Conservation (phyloP, 179 eudicot genomes). For the Spinacia oleracea region DNA sequence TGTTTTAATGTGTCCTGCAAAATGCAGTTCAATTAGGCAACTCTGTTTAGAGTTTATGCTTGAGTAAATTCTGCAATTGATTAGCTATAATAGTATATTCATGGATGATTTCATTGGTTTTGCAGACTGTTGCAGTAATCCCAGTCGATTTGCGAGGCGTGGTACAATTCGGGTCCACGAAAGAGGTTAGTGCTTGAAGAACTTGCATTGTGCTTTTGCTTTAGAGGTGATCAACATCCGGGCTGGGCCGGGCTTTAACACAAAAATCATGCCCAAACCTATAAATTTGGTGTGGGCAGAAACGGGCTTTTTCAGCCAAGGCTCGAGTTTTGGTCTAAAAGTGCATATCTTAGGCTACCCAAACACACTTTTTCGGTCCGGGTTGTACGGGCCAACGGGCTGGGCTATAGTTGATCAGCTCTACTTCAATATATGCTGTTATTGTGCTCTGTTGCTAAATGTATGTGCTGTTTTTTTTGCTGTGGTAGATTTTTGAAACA, state of each 20-base stretch:
- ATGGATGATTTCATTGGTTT: constrained; percentile 13
- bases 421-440: neutral
- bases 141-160: constrained; percentile 72
- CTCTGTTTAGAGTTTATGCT: neutral
- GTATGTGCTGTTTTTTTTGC: constrained; percentile 19
- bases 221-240: too few relatives aligned
- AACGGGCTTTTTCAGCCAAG: too few relatives aligned
- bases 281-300: too few relatives aligned
- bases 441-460: neutral
- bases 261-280: too few relatives aligned
- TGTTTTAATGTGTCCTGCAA: neutral
- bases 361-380: too few relatives aligned
- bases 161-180: constrained; percentile 69
- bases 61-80: neutral
- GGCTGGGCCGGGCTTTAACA: too few relatives aligned
- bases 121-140: constrained; percentile 73
- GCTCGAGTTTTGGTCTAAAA: too few relatives aligned
- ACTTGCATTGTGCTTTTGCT: neutral
- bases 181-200: constrained; percentile 50
- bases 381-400: too few relatives aligned
- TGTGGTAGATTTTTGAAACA: constrained; percentile 56
- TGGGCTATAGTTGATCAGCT: too few relatives aligned
- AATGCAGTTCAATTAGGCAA: neutral
- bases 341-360: too few relatives aligned
- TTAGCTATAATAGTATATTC: constrained; percentile 7